Percentiles rank a stretch among this genome's conserved stretches.
phyloP scores from a whole-genome alignment of 345 rosid species.

The Melaleuca alternifolia region DNA sequence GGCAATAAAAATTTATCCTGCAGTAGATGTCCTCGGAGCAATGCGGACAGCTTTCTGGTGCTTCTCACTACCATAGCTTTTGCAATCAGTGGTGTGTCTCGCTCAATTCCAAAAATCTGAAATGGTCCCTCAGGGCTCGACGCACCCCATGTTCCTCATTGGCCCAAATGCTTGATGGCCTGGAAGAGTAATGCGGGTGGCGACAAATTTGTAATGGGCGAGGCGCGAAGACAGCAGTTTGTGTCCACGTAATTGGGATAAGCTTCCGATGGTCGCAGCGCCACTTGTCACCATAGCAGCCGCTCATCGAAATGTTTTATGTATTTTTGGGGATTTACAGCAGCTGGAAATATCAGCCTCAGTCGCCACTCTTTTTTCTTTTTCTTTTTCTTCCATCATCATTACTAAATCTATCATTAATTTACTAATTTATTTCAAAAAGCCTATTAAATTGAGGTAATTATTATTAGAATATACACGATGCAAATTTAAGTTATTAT shows the following conservation, averaged over 20 bases:
- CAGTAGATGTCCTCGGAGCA: background rate
- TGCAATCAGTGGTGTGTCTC: background rate
- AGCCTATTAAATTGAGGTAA: background rate
- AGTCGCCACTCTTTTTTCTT: background rate
- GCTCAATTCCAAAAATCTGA: background rate
- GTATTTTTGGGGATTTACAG: background rate
- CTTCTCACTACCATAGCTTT: background rate
- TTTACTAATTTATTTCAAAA: background rate
- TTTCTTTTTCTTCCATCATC: background rate
- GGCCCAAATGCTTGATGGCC: background rate
- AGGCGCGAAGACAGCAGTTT: background rate
- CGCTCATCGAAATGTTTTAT: background rate
- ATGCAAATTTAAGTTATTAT: background rate
- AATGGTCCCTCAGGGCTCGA: background rate
- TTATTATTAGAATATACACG: background rate
- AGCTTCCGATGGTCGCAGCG: background rate
- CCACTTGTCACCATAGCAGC: background rate
- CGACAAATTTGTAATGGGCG: background rate
- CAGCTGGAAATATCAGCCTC: background rate
- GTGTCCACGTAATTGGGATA: background rate
- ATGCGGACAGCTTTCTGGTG: background rate
- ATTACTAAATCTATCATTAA: background rate
- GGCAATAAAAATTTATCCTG: background rate
- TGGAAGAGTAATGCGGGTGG: background rate
- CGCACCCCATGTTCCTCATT: background rate